Evolutionary conservation across 2,329 filamentous ascomycete species (phyloP).

Genomic region (Didymella arachidicola): DNA sequence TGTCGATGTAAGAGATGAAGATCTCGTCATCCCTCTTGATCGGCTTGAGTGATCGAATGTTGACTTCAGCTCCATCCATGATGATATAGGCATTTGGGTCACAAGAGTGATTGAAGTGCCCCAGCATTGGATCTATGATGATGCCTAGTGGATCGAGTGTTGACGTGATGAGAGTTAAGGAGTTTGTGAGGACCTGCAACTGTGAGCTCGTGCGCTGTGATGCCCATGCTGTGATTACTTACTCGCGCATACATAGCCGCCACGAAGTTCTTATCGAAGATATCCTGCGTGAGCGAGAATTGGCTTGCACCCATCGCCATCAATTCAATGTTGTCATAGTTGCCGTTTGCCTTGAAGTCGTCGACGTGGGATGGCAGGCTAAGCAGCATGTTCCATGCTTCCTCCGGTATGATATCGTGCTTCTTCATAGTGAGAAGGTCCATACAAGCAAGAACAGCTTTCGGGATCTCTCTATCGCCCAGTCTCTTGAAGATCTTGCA

Average conservation of each 20-base stretch:
- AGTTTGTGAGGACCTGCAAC: conserved; percentile 61
- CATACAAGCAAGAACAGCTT: conserved; percentile 63
- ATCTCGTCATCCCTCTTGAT: conserved; percentile 66
- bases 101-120: conserved; percentile 69
- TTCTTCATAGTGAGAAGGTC: conserved; percentile 60
- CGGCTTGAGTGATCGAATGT: conserved; percentile 60
- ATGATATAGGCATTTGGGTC: conserved; percentile 65
- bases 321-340: conserved; percentile 58
- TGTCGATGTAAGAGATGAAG: conserved; percentile 68
- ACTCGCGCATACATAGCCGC: conserved; percentile 57
- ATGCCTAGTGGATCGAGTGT: conserved; percentile 66
- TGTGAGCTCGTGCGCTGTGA: conserved; percentile 29
- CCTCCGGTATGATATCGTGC: conserved; percentile 47
- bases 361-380: conserved; percentile 59
- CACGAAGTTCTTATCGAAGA: conserved; percentile 54
- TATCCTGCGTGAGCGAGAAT: conserved; percentile 57
- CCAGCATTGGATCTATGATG: conserved; percentile 63
- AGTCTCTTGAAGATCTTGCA: conserved; percentile 62
- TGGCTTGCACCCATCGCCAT: conserved; percentile 63
- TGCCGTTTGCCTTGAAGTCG: conserved; percentile 54
- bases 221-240: conserved; percentile 7
- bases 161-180: conserved; percentile 64
- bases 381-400: conserved; percentile 55
- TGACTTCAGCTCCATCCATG: conserved; percentile 62
- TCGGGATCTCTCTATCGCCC: conserved; percentile 57